phyloP scores from a whole-genome alignment of 2,329 filamentous ascomycete species.

The Dichotomopilus funicola region DNA sequence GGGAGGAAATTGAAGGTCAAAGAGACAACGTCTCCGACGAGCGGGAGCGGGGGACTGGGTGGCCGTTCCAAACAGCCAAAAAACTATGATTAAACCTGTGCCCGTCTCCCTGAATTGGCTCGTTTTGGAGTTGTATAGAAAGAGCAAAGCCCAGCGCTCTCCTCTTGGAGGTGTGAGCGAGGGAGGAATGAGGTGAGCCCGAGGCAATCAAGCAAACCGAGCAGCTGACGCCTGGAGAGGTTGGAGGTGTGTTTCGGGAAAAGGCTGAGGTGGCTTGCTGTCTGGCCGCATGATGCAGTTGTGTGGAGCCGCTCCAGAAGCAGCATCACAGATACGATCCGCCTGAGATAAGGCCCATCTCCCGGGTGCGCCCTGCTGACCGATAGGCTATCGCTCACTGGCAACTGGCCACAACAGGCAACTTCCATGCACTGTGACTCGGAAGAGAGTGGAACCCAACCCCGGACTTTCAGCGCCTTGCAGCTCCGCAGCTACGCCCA shows the following conservation, averaged over 20 bases:
- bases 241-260: background rate
- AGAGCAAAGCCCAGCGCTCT: background rate
- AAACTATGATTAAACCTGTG: background rate
- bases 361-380: conserved; percentile 7
- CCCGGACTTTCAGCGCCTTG: conserved; percentile 1
- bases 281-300: conserved; percentile 11
- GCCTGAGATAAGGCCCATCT: background rate
- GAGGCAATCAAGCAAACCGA: background rate
- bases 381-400: conserved; percentile 11
- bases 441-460: background rate
- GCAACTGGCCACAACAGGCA: background rate
- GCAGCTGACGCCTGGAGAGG: too few species aligned
- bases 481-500: background rate
- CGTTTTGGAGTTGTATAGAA: conserved; percentile 7
- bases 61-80: background rate
- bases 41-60: conserved; percentile 8
- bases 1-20: background rate
- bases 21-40: conserved; percentile 5
- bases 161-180: background rate
- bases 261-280: conserved; percentile 6
- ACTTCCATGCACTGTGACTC: background rate
- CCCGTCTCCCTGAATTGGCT: background rate
- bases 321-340: background rate
- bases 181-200: background rate
- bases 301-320: conserved; percentile 1